Base-by-base conservation (phyloP, 164 flowering plant genomes). In the Cinnamomum chago region DNA sequence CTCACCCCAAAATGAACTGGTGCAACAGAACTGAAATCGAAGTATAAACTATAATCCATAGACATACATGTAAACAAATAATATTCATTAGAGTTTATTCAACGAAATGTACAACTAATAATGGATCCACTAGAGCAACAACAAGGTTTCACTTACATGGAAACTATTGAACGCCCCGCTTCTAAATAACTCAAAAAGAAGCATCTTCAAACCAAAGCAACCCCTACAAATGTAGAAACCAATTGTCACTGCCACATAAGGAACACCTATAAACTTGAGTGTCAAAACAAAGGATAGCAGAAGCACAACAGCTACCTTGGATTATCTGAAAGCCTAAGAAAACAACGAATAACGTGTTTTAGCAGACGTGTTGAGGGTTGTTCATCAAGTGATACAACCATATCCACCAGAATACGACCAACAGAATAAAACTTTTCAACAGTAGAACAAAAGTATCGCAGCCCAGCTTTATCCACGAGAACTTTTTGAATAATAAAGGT, bases 391-490 rank as follows among this genome's bases (percentile, higher is more conserved):
- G 94, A 85, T 27, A 83, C 86, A 62, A 95, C 95, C 99, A 93
- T 91, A 70, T 85, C 87, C 22, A 83, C 93, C 83, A 95, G 73
- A 52, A 93, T 93, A 70, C 94, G 86, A 30, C 91, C 92, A 23
- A 95, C 94, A 24, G 97, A 97, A 76, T 83, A 92, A 79, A 95
- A 93, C n/a, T 98, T 86, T 81, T 94, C 97, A 58, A 95, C 91
- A 17, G 95, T 90, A 11, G 95, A 87, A 80, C 98, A 95, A 40
- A 95, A 88, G 73, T 95, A 92, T 67, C 87, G 88, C 81, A 92
- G 76, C 70, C 98, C 99, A 77, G 88, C 89, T 78, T 90, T 95
- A 84, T 92, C 97, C 78, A 92, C 71, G 79, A 95, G 82, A 75
- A 92, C 89, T 75, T 92, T 93, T 76, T 91, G 95, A 71, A 95